Percentiles rank a stretch among this genome's conserved stretches.
Evolutionary conservation across 2,329 filamentous ascomycete species (phyloP).

Genomic region (Ophiocordyceps camponoti-saundersi): DNA sequence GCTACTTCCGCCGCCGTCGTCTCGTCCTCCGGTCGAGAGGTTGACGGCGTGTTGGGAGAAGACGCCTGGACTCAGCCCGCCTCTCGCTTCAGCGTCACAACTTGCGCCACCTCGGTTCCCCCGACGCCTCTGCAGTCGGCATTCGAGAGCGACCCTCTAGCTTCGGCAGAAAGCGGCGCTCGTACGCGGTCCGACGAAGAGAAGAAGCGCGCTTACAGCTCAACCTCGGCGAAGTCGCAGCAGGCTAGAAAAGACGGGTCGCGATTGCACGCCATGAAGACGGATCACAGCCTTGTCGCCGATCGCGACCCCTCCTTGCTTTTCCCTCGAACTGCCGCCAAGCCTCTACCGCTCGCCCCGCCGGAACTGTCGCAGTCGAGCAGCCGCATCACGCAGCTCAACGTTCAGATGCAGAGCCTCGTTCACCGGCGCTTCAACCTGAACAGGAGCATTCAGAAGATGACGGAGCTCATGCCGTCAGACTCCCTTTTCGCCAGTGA

Average conservation of each 20-base stretch:
- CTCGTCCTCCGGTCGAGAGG: constrained; percentile 6
- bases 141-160: constrained; percentile 9
- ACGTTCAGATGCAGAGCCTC: constrained; percentile 48
- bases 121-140: constrained; percentile 10
- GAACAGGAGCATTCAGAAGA: constrained; percentile 53
- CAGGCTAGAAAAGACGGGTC: background rate
- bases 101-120: constrained; percentile 33
- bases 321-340: constrained; percentile 24
- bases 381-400: constrained; percentile 49
- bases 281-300: constrained; percentile 1
- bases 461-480: constrained; percentile 61
- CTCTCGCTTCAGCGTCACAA: constrained; percentile 48
- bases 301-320: constrained; percentile 14
- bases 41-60: constrained; percentile 5
- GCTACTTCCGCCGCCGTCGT: constrained; percentile 3
- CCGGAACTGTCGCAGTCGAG: constrained; percentile 37
- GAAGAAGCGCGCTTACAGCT: constrained; percentile 3
- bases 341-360: constrained; percentile 44
- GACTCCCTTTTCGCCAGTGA: constrained; percentile 51
- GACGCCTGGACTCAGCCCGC: constrained; percentile 30
- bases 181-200: background rate
- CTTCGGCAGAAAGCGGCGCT: constrained; percentile 3
- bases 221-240: constrained; percentile 2
- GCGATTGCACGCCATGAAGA: constrained; percentile 1
- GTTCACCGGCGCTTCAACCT: constrained; percentile 55